Evolutionary conservation across 192 early-diverging fungal species (phyloP).

Genomic region (Rhizophagus sp.): DNA sequence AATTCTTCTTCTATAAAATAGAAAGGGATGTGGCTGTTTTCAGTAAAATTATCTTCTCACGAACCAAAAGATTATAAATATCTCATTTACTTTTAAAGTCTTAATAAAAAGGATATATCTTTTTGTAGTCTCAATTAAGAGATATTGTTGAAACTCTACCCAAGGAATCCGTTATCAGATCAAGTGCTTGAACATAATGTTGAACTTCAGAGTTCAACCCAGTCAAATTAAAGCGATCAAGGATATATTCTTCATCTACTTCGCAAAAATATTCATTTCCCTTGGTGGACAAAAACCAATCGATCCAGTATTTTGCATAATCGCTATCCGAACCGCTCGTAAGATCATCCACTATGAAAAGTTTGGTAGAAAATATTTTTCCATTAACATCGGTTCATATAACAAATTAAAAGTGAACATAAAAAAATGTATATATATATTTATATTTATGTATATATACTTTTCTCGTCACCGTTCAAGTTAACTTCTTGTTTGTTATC

Average conservation of each 20-base stretch:
- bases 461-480: slow-evolving; percentile 28
- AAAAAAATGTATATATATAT: not conserved
- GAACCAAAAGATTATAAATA: not conserved
- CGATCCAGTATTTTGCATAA: slow-evolving; percentile 86
- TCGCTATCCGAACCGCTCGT: slow-evolving; percentile 62
- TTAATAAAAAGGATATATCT: not conserved
- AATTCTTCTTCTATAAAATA: slow-evolving; percentile 56
- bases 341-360: slow-evolving; percentile 52
- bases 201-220: slow-evolving; percentile 89
- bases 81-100: not conserved
- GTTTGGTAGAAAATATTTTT: not conserved
- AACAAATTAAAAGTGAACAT: not conserved
- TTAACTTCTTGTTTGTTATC: not conserved
- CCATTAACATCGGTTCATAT: not conserved
- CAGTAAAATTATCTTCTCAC: not conserved
- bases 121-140: not conserved
- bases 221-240: slow-evolving; percentile 97
- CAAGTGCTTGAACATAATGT: slow-evolving; percentile 87
- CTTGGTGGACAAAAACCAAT: slow-evolving; percentile 89
- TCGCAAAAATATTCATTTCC: slow-evolving; percentile 99
- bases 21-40: not conserved
- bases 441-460: not conserved
- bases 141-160: slow-evolving; percentile 41
- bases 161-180: slow-evolving; percentile 88
- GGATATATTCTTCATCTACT: slow-evolving; percentile 97